phyloP scores from a whole-genome alignment of 306 rosid genomes.

The Dalbergia oliveri region DNA sequence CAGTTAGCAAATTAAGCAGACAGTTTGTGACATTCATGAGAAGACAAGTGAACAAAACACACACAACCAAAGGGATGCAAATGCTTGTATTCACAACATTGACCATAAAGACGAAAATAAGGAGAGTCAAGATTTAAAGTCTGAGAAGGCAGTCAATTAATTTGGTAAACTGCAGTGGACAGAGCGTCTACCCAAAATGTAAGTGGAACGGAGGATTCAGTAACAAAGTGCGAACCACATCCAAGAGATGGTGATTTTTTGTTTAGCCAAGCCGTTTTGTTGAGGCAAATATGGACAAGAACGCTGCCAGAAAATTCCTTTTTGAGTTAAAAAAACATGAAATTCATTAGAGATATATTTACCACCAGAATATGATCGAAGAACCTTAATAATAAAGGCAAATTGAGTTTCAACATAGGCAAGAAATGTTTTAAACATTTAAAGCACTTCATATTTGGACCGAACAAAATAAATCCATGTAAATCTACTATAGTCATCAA shows the following conservation, averaged over 20 bases:
- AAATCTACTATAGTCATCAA: neutral
- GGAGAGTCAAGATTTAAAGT: neutral
- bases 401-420: constrained; percentile 23
- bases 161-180: neutral
- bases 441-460: neutral
- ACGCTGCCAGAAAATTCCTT: too few species aligned
- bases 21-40: too few species aligned
- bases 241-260: neutral
- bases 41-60: neutral
- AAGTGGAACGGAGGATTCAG: neutral
- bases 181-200: neutral
- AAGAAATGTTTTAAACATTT: neutral
- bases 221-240: neutral
- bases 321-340: neutral
- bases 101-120: neutral
- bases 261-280: neutral
- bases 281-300: neutral
- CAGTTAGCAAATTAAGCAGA: neutral
- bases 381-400: neutral
- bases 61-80: neutral
- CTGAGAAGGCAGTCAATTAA: neutral
- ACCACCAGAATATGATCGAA: neutral
- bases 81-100: neutral
- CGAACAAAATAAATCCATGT: neutral
- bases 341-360: constrained; percentile 1